These are phyloP conservation scores for Coprinopsis marcescibilis DNA, from an alignment of 768 basidiomycete genomes.

Conservation along the genomic window DNA sequence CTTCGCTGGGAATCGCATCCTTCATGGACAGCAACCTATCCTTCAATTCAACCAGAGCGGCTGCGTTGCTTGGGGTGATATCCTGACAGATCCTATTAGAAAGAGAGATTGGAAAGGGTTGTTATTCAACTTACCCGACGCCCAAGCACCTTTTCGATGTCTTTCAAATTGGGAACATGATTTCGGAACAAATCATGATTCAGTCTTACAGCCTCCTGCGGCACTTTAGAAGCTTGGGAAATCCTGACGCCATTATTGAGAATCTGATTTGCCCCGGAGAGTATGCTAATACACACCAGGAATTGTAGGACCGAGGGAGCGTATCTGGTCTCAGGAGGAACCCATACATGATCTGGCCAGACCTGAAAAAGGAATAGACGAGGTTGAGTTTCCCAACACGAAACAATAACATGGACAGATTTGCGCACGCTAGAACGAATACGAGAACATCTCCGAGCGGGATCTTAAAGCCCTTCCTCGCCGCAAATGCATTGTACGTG, in stretches of 20 bases:
- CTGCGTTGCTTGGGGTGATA: conserved; percentile 45
- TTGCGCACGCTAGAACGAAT: conserved; percentile 77
- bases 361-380: conserved; percentile 44
- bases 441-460: conserved; percentile 82
- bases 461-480: conserved; percentile 57
- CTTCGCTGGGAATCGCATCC: conserved; percentile 17
- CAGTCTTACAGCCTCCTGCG: conserved; percentile 51
- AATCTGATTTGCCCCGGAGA: background rate
- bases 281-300: conserved; percentile 46
- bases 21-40: conserved; percentile 28
- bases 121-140: conserved; percentile 34
- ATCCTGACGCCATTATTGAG: conserved; percentile 46
- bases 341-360: conserved; percentile 81
- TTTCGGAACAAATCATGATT: conserved; percentile 57
- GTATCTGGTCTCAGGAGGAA: conserved; percentile 79
- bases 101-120: background rate
- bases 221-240: conserved; percentile 58
- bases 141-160: conserved; percentile 49
- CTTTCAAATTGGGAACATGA: conserved; percentile 46
- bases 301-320: conserved; percentile 68
- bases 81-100: conserved; percentile 30
- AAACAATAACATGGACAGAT: no score
- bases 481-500: conserved; percentile 74
- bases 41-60: conserved; percentile 40
- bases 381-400: background rate